Conservation (phyloP, 306 rosid genomes). For the Mucuna pruriens region DNA sequence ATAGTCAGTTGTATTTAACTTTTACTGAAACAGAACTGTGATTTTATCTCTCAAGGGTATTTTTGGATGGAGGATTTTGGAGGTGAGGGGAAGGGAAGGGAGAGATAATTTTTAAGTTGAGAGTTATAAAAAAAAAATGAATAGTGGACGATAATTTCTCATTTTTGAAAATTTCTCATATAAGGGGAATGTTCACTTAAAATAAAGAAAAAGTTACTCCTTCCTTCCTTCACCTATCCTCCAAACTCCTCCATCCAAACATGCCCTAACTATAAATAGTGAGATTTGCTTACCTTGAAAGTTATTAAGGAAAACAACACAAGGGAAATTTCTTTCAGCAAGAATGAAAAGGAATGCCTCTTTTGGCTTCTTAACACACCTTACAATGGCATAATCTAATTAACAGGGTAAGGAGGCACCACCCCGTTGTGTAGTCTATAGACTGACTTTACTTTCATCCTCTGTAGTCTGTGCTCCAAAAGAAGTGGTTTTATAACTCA, state of each 20-base stretch:
- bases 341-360: neutral
- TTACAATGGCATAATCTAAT: slow-evolving; percentile 2
- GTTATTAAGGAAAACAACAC: neutral
- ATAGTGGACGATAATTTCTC: neutral
- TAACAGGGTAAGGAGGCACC: neutral
- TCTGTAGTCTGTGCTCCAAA: neutral
- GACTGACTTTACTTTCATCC: slow-evolving; percentile 25
- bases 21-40: neutral
- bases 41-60: neutral
- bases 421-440: slow-evolving; percentile 10
- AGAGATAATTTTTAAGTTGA: neutral
- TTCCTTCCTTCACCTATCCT: neutral
- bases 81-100: neutral
- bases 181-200: neutral
- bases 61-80: neutral
- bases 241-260: neutral
- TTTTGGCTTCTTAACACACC: slow-evolving; percentile 6
- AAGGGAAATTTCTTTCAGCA: neutral
- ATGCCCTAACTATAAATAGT: neutral
- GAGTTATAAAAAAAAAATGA: neutral
- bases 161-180: neutral
- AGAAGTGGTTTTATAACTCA: slow-evolving; percentile 26
- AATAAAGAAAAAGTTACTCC: neutral
- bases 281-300: neutral
- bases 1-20: neutral